Percentiles rank a stretch among this genome's conserved stretches.
Evolutionary conservation across 2,329 filamentous ascomycete genomes (phyloP).

Genomic region (Fusarium beomiforme): DNA sequence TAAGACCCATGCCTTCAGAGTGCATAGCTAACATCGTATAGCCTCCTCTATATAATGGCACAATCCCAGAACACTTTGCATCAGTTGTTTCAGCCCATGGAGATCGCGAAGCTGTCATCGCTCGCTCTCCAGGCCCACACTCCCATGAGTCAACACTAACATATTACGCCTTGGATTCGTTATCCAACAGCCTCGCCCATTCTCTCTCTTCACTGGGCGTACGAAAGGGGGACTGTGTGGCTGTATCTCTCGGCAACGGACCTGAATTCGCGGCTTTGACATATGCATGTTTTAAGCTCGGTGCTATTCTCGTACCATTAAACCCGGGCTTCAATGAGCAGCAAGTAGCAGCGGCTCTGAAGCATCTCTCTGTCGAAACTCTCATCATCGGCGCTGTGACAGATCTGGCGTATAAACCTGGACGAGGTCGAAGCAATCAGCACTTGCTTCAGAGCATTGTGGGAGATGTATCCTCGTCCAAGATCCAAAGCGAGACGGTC

Average conservation of each 20-base stretch:
- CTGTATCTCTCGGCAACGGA: conserved; percentile 86
- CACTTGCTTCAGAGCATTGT: conserved; percentile 57
- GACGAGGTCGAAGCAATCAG: conserved; percentile 63
- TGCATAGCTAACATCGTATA: conserved; percentile 48
- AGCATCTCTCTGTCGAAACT: conserved; percentile 77
- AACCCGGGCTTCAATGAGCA: conserved; percentile 87
- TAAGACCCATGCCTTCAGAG: neutral
- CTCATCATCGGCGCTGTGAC: conserved; percentile 89
- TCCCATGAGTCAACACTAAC: conserved; percentile 73
- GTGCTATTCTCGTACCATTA: conserved; percentile 91
- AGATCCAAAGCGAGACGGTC: conserved; percentile 58
- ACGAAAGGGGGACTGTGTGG: conserved; percentile 83
- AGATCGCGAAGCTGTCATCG: conserved; percentile 69
- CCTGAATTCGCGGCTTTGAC: conserved; percentile 85
- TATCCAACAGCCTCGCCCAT: conserved; percentile 79
- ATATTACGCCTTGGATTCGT: conserved; percentile 78
- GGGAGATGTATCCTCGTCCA: conserved; percentile 51
- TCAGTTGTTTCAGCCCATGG: conserved; percentile 71
- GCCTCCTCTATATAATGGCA: conserved; percentile 74
- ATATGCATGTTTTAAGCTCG: conserved; percentile 93
- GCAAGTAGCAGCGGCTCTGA: conserved; percentile 82
- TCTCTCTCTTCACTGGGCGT: conserved; percentile 78
- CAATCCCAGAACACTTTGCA: conserved; percentile 78
- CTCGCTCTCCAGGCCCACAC: conserved; percentile 55
- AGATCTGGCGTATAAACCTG: conserved; percentile 76